Evolutionary conservation across 495 filamentous ascomycete species (phyloP).

Genomic region (Tetracladium setigerum): DNA sequence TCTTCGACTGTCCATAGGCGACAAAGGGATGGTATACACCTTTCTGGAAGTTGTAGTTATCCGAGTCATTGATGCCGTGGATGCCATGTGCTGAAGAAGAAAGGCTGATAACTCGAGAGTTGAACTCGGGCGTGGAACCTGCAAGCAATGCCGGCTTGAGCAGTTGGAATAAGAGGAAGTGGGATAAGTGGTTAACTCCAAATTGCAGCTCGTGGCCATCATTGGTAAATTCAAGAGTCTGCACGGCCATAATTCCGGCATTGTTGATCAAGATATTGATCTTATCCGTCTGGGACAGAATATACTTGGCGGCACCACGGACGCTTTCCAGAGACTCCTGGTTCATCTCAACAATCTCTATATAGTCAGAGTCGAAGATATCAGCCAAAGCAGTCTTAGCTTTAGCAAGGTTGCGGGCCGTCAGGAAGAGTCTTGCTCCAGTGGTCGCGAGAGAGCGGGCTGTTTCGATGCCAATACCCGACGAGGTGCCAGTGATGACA

Average conservation of each 20-base stretch:
- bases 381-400: slow-evolving; percentile 25
- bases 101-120: slow-evolving; percentile 30
- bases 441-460: slow-evolving; percentile 36
- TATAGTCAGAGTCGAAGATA: slow-evolving; percentile 14
- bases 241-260: slow-evolving; percentile 48
- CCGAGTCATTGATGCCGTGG: slow-evolving; percentile 25
- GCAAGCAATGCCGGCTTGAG: slow-evolving; percentile 50
- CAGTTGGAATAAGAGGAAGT: slow-evolving; percentile 55
- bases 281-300: slow-evolving; percentile 9
- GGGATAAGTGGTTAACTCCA: slow-evolving; percentile 62
- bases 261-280: slow-evolving; percentile 53
- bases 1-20: slow-evolving; percentile 43
- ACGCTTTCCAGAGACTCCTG: slow-evolving; percentile 24
- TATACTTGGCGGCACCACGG: slow-evolving; percentile 19
- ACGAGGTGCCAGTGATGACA: slow-evolving; percentile 41
- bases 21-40: slow-evolving; percentile 23
- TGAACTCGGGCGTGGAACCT: slow-evolving; percentile 29
- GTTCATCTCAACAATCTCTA: slow-evolving; percentile 30
- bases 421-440: slow-evolving; percentile 38
- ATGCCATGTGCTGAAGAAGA: slow-evolving; percentile 31
- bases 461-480: slow-evolving; percentile 45
- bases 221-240: slow-evolving; percentile 21
- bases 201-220: slow-evolving; percentile 65
- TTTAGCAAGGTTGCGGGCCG: slow-evolving; percentile 32
- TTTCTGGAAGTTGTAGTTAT: slow-evolving; percentile 38